Base-by-base conservation (phyloP, 495 filamentous ascomycete species). In the Bryoglossum gracile region DNA sequence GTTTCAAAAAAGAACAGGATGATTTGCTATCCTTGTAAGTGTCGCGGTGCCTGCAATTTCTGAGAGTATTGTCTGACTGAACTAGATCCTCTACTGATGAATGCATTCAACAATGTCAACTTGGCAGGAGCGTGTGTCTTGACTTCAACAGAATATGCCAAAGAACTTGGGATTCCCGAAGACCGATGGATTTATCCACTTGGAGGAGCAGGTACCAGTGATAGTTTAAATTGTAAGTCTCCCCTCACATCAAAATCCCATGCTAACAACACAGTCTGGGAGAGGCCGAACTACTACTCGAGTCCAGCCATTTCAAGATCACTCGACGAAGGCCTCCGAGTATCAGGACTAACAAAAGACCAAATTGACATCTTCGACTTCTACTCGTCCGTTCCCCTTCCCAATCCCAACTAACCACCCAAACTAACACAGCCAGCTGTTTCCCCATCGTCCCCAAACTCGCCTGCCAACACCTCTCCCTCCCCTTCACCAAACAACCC, bases 391-490 rank as follows among this genome's bases (percentile, higher is more conserved):
- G 61, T 43, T 35, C 16, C 25, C 17, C 9, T n/a, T 22, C 13
- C 33, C 10, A 11, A 0, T 18, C 18, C 14, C 28, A 43, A 30
- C 25, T 22, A 22, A n/a, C n/a, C n/a, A n/a, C n/a, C n/a, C 14
- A 16, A 14, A 56, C 35, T 54, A 14, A 38, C 18, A 38, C 4
- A 2, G 14, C 23, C 26, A 71, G 68, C 1, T 78, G 75, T 45
- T 80, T 80, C 53, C 76, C 76, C 1, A 77, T 80, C 38, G 75
- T 79, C 1, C 76, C 76, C 0, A 80, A 80, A 56, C 60, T 80
- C 0, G 76, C 76, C 11, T 72, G 69, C 36, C 56, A 68, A 10
- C 74, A 80, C 59, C 63, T 80, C 3, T 66, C 64, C 0, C 54
- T 80, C 5, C 63, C 72, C 4, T 65, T 71, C 10, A 54, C 50